Percentiles rank a stretch among this genome's conserved stretches.
Evolutionary conservation across 202 grass and related monocot genomes (phyloP).

Genomic region (Saccharum hybrid): DNA sequence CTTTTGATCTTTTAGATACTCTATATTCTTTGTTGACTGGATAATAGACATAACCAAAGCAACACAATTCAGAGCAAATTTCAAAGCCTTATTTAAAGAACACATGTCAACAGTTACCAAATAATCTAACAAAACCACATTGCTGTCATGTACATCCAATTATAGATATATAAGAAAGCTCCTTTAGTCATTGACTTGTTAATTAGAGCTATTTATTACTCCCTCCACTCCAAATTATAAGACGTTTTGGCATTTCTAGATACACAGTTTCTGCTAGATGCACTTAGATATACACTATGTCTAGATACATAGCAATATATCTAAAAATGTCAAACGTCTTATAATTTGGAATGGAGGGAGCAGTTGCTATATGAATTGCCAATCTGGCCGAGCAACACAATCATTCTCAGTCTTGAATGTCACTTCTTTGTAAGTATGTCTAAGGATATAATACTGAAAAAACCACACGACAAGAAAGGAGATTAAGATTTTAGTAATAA

Average conservation of each 20-base stretch:
- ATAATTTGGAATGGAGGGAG: too few relatives aligned
- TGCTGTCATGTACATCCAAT: conserved; percentile 10
- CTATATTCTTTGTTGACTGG: conserved; percentile 80
- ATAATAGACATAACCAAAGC: conserved; percentile 71
- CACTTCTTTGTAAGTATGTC: background rate
- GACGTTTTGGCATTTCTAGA: too few relatives aligned
- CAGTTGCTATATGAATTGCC: conserved; percentile 16
- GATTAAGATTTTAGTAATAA: background rate
- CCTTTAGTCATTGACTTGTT: background rate
- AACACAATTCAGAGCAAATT: conserved; percentile 63
- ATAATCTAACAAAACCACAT: conserved; percentile 31
- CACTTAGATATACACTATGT: too few relatives aligned
- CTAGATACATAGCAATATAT: too few relatives aligned
- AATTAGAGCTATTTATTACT: background rate
- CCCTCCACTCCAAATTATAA: too few relatives aligned
- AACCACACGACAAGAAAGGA: background rate
- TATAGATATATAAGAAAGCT: background rate
- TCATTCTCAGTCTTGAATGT: conserved; percentile 27
- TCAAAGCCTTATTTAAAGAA: conserved; percentile 41
- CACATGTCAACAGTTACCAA: conserved; percentile 39
- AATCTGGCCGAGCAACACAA: conserved; percentile 40
- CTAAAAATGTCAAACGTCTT: too few relatives aligned
- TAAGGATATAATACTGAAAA: conserved; percentile 11
- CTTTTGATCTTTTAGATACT: conserved; percentile 64
- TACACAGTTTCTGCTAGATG: too few relatives aligned